phyloP scores from a whole-genome alignment of 345 rosid genomes.

The Barbarea vulgaris region DNA sequence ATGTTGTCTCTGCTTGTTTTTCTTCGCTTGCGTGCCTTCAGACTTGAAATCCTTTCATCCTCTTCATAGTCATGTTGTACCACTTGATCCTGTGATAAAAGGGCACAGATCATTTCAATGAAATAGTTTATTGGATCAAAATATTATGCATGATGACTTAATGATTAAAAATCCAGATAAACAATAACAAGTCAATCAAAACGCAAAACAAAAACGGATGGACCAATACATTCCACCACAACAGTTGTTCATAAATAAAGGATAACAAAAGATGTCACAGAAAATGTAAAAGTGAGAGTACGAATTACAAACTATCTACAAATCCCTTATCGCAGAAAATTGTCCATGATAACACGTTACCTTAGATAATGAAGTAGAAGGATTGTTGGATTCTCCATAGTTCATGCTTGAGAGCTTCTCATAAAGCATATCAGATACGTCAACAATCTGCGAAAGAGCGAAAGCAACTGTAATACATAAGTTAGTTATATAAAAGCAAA shows the following conservation, averaged over 20 bases:
- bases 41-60: constrained; percentile 37
- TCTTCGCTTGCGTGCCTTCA: constrained; percentile 52
- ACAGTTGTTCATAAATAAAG: no score
- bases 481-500: background rate
- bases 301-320: no score
- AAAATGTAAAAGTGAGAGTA: no score
- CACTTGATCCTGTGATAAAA: constrained; percentile 46
- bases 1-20: constrained; percentile 37
- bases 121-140: background rate
- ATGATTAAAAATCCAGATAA: background rate
- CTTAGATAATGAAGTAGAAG: constrained; percentile 41
- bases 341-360: no score
- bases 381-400: constrained; percentile 49
- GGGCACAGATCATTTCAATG: constrained; percentile 8
- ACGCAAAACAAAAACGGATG: no score
- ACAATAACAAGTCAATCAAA: constrained; percentile 14
- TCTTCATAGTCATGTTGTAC: constrained; percentile 43
- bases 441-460: constrained; percentile 55
- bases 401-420: constrained; percentile 52
- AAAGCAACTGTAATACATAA: constrained; percentile 6
- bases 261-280: no score
- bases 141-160: background rate
- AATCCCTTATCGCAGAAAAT: no score
- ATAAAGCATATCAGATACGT: constrained; percentile 65
- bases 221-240: no score